Base-by-base conservation (phyloP, 2,329 filamentous ascomycete genomes). In the Xylariaceae sp. region DNA sequence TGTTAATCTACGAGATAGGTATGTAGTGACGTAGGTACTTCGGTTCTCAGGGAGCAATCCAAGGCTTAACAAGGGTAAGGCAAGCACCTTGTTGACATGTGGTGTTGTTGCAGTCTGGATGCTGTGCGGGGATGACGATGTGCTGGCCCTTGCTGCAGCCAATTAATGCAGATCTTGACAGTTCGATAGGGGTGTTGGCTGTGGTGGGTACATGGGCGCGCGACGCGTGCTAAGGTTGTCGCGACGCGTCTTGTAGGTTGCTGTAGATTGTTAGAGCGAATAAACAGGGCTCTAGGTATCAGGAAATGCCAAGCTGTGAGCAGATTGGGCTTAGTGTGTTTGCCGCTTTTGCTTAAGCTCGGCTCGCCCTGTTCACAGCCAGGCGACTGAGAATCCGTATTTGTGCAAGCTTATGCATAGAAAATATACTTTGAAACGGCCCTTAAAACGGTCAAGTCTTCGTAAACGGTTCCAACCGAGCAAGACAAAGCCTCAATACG, bases 51-150 rank as follows among this genome's bases (percentile, higher is more conserved):
- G 16, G 37, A 35, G 30, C 26, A 20, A 33, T 45, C 26, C 33
- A 30, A 41, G 44, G 47, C 36, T 39, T 49, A 11, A 18, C 15
- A n/a, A 27, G 27, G 8, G 27, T 9, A 30, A 16, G 24, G 11
- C 24, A 33, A 39, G 46, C 16, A 18, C 21, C 27, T 39, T 44
- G 52, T 58, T 53, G 49, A 52, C 36, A 42, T 51, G 33, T 27
- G 42, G 27, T 47, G 54, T 35, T 36, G 37, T 48, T 55, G 20
- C 15, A 20, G 26, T 36, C 40, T 26, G 40, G 30, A 44, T 40
- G 39, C 29, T 35, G 47, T 57, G 65, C 57, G 65, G 64, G 55
- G 60, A 57, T 58, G 56, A 54, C 46, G 52, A 56, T 64, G 54
- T 51, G 58, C 24, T 66, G 40, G 57, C 53, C 41, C 15, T 24